Conservation (phyloP, 208 protist species). For the Wallacemonas sp. region DNA sequence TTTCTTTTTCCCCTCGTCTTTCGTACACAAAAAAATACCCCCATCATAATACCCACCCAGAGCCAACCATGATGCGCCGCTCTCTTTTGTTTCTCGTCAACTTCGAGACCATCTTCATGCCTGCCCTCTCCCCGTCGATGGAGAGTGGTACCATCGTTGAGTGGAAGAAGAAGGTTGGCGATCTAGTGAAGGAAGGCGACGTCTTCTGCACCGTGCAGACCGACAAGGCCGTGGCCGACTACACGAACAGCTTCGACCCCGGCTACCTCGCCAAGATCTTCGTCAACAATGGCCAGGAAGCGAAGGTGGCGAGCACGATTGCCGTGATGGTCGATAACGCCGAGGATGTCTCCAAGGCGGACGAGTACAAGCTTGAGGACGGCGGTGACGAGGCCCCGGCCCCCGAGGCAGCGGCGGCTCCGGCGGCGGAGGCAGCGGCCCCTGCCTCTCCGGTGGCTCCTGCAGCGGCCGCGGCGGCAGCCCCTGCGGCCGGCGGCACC, state of each 20-base stretch:
- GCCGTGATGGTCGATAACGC: slow-evolving; percentile 86
- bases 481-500: slow-evolving; percentile 8
- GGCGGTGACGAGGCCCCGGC: slow-evolving; percentile 27
- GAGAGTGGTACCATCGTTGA: slow-evolving; percentile 80
- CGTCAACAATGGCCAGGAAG: slow-evolving; percentile 70
- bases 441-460: slow-evolving; percentile 18
- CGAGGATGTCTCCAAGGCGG: slow-evolving; percentile 71
- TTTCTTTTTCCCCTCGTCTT: no score
- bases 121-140: slow-evolving; percentile 91
- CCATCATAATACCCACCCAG: no score
- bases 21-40: background rate
- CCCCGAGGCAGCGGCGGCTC: slow-evolving; percentile 30
- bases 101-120: slow-evolving; percentile 86
- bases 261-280: slow-evolving; percentile 97
- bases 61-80: slow-evolving; percentile 83
- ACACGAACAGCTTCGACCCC: slow-evolving; percentile 92
- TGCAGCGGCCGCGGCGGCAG: slow-evolving; percentile 6
- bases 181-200: slow-evolving; percentile 93
- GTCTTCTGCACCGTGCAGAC: slow-evolving; percentile 95
- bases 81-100: slow-evolving; percentile 67
- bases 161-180: slow-evolving; percentile 94
- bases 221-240: slow-evolving; percentile 98
- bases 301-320: slow-evolving; percentile 82
- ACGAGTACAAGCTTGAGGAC: slow-evolving; percentile 53
- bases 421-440: slow-evolving; percentile 28